Conservation (phyloP, 257 asterid genomes). For the Solanum pinnatisectum region DNA sequence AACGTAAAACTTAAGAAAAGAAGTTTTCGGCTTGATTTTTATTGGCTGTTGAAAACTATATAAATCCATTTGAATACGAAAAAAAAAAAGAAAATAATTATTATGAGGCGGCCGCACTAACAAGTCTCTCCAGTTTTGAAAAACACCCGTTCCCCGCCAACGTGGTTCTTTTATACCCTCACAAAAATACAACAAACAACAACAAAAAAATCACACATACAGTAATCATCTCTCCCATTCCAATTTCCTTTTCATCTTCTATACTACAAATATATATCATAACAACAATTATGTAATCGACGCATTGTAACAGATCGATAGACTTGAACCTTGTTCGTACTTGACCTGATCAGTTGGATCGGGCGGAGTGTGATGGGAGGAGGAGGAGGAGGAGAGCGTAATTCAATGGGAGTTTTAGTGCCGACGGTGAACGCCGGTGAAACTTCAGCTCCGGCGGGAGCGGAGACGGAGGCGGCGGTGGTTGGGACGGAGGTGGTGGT, state of each 20-base stretch:
- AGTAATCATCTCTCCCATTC: background rate
- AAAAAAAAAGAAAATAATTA: background rate
- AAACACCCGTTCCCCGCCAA: slow-evolving; percentile 15
- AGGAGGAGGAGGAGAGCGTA: slow-evolving; percentile 28
- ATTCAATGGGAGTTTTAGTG: slow-evolving; percentile 37
- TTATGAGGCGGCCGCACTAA: background rate
- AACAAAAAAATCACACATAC: background rate
- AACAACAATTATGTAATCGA: background rate
- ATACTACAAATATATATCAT: background rate
- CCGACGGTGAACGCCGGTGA: slow-evolving; percentile 31
- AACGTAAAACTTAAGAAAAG: background rate
- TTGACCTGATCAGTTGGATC: background rate
- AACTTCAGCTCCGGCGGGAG: slow-evolving; percentile 2
- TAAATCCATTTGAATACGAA: background rate
- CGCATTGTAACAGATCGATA: background rate
- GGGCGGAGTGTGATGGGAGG: background rate
- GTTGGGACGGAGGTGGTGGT: slow-evolving; percentile 4
- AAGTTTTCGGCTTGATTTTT: background rate
- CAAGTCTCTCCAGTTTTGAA: slow-evolving; percentile 5
- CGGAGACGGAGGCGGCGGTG: slow-evolving; percentile 8
- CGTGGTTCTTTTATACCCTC: slow-evolving; percentile 77
- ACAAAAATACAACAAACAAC: slow-evolving; percentile 5
- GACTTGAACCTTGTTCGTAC: background rate
- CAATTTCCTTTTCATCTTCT: background rate
- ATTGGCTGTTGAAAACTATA: background rate